These are phyloP conservation scores for Uromyces viciae-fabae DNA, from an alignment of 1,284 basidiomycete species.

Conservation along the genomic window DNA sequence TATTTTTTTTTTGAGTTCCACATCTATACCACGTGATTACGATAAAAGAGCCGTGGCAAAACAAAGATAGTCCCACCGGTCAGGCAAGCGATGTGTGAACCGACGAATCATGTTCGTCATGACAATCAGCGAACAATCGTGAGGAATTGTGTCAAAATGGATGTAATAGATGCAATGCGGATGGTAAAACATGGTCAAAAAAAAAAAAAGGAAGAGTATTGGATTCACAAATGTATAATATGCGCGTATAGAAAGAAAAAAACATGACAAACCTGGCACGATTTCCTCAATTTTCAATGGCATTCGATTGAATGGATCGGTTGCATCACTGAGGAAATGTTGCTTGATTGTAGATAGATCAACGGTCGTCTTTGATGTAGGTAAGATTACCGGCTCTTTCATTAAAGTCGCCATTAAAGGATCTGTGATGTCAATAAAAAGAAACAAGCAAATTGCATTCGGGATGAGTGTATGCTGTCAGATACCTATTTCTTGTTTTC, in stretches of 20 bases:
- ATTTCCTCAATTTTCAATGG: constrained; percentile 60
- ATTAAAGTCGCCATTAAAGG: constrained; percentile 90
- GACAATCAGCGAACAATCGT: too few relatives aligned
- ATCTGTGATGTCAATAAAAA: constrained; percentile 60
- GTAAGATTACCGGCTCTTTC: constrained; percentile 89
- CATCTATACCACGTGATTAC: background rate
- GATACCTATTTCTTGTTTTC: too few relatives aligned
- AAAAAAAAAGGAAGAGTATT: background rate
- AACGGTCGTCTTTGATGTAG: constrained; percentile 73
- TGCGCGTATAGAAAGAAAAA: background rate
- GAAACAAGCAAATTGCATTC: background rate
- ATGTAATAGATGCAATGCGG: too few relatives aligned
- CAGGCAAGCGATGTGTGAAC: background rate
- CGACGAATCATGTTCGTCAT: background rate
- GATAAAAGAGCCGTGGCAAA: background rate
- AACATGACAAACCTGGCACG: constrained; percentile 18
- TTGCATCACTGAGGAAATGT: constrained; percentile 82
- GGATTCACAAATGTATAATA: background rate
- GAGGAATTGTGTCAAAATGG: too few relatives aligned
- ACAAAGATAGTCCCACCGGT: background rate
- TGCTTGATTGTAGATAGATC: constrained; percentile 94
- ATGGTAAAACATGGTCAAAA: too few relatives aligned
- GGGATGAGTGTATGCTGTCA: too few relatives aligned
- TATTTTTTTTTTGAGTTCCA: constrained; percentile 26
- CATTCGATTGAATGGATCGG: constrained; percentile 82